Evolutionary conservation across 441 rosid genomes (phyloP), one percentile per base, ranked within the genome.

Genomic region (Brassica hybrid): DNA sequence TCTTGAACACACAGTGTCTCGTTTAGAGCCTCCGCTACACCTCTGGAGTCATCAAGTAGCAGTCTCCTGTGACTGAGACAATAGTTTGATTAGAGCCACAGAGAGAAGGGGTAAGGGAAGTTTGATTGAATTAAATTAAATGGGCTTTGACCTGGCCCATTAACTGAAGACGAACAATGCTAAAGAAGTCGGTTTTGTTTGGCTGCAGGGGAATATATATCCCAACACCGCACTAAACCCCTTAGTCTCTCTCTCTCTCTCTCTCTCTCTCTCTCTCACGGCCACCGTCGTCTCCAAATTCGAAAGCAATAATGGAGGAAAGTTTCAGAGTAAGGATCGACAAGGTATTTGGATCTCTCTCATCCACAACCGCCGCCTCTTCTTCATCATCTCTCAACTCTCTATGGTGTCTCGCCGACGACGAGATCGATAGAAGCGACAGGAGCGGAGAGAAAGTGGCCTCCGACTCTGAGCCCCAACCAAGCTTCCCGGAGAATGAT

Each of bases 21-120:
- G 71, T 96, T 92, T 66, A 96, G 85, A 74, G 88, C 85, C 83
- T 96, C 98, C 0, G 81, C 98, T 65, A 96, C 99, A 74, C 99
- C 99, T 83, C 97, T 86, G 34, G 90, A 84, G 86, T 96, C 99
- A 64, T 96, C 98, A 19, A 83, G 94, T 67, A 92, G 86, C 83
- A 94, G 81, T 85, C 99, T 87, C 97, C 99, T 96, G 70, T 67
- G 4, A 84, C 34, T 50, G 78, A 11, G 56, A 48, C 36, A 67
- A 54, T 23, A 79, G 61, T 17, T 38, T 68, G 45, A 34, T 34
- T 34, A 34, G 38, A 34, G 38, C 38, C 6, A 30, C 6, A 30
- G 34, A 30, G 34, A 30, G 34, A 30, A 30, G 34, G 34, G 34
- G 34, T 30, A 34, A 34, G 8, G 8, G 38, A 34, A 2, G 2